Evolutionary conservation across 2,329 filamentous ascomycete genomes (phyloP), one percentile per base, ranked within the genome.

Genomic region (Aspergillus sp.): DNA sequence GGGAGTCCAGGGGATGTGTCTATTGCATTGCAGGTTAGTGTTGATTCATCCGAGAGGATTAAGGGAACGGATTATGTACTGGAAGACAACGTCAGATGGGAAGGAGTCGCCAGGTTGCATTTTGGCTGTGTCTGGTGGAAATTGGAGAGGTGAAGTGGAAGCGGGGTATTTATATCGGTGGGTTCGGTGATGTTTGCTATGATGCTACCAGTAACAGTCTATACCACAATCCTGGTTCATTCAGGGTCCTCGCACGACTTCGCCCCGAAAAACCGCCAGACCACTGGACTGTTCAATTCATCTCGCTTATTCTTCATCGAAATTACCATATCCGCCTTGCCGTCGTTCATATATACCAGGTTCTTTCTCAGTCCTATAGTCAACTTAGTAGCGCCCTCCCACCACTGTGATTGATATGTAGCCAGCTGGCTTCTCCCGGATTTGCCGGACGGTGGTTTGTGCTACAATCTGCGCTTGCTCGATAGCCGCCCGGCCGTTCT

Each of bases 401-500:
- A 65, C 70, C 73, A 77, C 23, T 67, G 56, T 9, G 70, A 68
- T 22, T 58, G 60, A 49, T 78, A 81, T 4, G 68, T 56, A 2
- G 53, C 63, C 3, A 71, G 71, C 23, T 56, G 47, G n/a, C 50
- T 70, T 66, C 3, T 71, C 73, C 2, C 71, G 62, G 0, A 77
- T 72, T 0, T 69, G 63, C 1, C 71, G 64, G 2, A 81, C 57
- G 15, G 85, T 71, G 52, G 85, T 85, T 35, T 75, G 71, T 1
- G 74, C 74, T 0, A 75, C 80, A 3, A 79, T 57, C 25, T 69
- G 66, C 2, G 76, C 78, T 56, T 85, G 82, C 9, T 71, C 67
- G 41, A 70, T 69, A 0, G 78, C 79, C 0, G 79, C 74, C 7
- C 81, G 71, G 0, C 76, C 79, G 58, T 82, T 83, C 5, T 74